These are phyloP conservation scores for Kodamaea sp. DNA, from an alignment of 1,139 yeast genomes.

Conservation along the genomic window DNA sequence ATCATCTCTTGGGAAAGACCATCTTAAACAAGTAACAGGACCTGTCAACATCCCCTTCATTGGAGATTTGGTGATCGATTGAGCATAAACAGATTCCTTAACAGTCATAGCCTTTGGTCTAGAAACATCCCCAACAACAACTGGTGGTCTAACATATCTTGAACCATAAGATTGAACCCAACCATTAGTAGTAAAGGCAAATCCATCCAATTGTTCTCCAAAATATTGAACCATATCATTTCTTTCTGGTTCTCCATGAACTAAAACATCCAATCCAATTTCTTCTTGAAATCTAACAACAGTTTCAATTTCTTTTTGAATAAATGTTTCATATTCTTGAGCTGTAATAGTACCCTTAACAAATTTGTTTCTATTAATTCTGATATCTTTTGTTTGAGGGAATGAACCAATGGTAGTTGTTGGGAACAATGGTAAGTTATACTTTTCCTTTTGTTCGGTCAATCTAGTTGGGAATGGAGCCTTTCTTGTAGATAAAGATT, in stretches of 20 bases:
- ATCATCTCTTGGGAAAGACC: slow-evolving; percentile 99
- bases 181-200: slow-evolving; percentile 97
- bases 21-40: slow-evolving; percentile 98
- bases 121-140: slow-evolving; percentile 97
- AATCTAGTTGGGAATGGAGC: slow-evolving; percentile 84
- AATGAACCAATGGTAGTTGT: slow-evolving; percentile 99
- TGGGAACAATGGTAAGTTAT: slow-evolving; percentile 97
- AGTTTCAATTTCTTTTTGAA: slow-evolving; percentile 91
- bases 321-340: slow-evolving; percentile 93
- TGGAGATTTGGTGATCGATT: slow-evolving; percentile 91
- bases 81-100: slow-evolving; percentile 98
- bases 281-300: slow-evolving; percentile 99
- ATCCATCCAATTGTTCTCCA: slow-evolving; percentile 98
- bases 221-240: slow-evolving; percentile 99
- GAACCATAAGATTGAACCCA: slow-evolving; percentile 99
- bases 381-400: slow-evolving; percentile 99
- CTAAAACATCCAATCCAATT: slow-evolving; percentile 94
- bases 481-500: slow-evolving; percentile 78
- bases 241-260: slow-evolving; percentile 99
- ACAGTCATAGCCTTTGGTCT: slow-evolving; percentile 99
- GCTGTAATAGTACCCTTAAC: slow-evolving; percentile 93
- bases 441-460: slow-evolving; percentile 78
- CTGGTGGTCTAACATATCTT: slow-evolving; percentile 99
- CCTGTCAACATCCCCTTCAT: slow-evolving; percentile 99
- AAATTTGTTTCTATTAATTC: slow-evolving; percentile 97